A percentile compares a stretch with the other conserved stretches of the same genome.
Evolutionary conservation across 176 grass and related monocot species (phyloP).

Genomic region (Thalia dealbata): DNA sequence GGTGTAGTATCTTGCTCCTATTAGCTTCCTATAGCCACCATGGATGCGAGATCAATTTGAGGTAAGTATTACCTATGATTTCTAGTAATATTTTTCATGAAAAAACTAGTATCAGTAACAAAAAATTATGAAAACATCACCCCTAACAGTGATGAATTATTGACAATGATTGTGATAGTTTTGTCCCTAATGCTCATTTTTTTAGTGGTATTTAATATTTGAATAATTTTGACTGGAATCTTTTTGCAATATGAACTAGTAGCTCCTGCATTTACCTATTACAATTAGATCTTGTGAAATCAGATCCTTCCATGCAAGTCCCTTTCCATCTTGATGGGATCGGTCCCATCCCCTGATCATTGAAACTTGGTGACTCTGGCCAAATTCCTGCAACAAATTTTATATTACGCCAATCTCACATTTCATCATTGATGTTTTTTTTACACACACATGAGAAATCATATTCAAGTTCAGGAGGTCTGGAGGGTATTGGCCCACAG

Average conservation of each 20-base stretch:
- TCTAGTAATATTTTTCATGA: not conserved
- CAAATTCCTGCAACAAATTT: constrained; percentile 43
- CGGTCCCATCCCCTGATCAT: constrained; percentile 48
- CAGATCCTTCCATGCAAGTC: constrained; percentile 82
- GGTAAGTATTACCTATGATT: not conserved
- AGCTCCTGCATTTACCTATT: constrained; percentile 51
- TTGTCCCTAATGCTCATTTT: not conserved
- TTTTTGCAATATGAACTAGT: not conserved
- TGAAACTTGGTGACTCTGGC: constrained; percentile 87
- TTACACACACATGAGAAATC: too few species aligned
- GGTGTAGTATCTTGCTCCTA: constrained; percentile 79
- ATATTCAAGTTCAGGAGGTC: too few species aligned
- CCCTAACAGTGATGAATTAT: too few species aligned
- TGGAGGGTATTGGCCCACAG: not conserved
- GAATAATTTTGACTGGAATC: too few species aligned
- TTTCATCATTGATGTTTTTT: too few species aligned
- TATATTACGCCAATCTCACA: too few species aligned
- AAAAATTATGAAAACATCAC: too few species aligned
- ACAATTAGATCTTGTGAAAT: constrained; percentile 82
- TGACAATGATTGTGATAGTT: not conserved
- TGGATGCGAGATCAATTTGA: not conserved
- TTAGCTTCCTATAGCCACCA: constrained; percentile 56
- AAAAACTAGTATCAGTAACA: too few species aligned
- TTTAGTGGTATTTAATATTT: too few species aligned
- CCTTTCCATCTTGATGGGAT: constrained; percentile 84